Evolutionary conservation across 2,329 filamentous ascomycete species (phyloP).

Genomic region (Pleomassaria siparia): DNA sequence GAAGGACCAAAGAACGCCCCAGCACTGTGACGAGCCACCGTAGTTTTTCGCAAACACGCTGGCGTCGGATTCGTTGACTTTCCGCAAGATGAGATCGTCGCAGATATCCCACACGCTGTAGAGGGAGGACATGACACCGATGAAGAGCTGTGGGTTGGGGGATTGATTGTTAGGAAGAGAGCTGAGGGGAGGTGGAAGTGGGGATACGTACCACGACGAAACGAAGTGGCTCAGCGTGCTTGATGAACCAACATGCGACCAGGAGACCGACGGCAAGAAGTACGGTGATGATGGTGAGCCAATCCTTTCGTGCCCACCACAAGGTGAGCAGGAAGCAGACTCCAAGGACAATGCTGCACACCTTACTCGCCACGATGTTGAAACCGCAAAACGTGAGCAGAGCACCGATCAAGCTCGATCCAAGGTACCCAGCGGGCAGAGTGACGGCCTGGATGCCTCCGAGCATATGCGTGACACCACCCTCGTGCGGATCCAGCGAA

Average conservation of each 20-base stretch:
- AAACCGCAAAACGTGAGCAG: slow-evolving; percentile 79
- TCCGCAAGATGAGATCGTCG: slow-evolving; percentile 77
- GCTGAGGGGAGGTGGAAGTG: slow-evolving; percentile 1
- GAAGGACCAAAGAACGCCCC: slow-evolving; percentile 77
- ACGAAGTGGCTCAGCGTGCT: slow-evolving; percentile 70
- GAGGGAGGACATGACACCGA: slow-evolving; percentile 78
- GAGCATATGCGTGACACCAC: slow-evolving; percentile 75
- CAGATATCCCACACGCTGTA: slow-evolving; percentile 87
- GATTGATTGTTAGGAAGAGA: slow-evolving; percentile 1
- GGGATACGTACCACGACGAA: slow-evolving; percentile 69
- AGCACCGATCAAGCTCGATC: slow-evolving; percentile 74
- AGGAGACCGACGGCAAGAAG: slow-evolving; percentile 70
- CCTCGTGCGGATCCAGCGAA: slow-evolving; percentile 72
- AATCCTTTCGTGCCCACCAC: slow-evolving; percentile 80
- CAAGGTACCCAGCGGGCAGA: slow-evolving; percentile 75
- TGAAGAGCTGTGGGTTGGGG: slow-evolving; percentile 66
- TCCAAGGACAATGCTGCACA: slow-evolving; percentile 72
- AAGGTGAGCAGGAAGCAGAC: slow-evolving; percentile 76
- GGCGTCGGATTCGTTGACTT: slow-evolving; percentile 78
- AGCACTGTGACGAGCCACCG: slow-evolving; percentile 77
- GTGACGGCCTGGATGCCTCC: slow-evolving; percentile 72
- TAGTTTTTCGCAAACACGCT: slow-evolving; percentile 78
- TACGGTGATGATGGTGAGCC: slow-evolving; percentile 73
- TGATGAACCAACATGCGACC: slow-evolving; percentile 77
- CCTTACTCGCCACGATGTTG: slow-evolving; percentile 76